phyloP scores from a whole-genome alignment of 2,329 filamentous ascomycete genomes.

The Fusarium dlaminii region DNA sequence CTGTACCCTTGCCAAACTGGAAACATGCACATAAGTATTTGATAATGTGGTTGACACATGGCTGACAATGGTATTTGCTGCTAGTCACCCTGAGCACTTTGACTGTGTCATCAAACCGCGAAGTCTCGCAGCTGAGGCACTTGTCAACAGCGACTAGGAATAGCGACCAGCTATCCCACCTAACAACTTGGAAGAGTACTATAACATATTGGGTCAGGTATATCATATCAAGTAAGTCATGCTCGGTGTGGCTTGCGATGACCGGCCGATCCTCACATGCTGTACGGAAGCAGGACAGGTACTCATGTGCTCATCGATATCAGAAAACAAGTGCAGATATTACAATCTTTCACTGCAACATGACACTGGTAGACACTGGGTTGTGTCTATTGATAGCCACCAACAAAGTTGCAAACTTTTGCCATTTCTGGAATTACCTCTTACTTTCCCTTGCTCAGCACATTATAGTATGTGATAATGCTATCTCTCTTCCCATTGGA shows the following conservation, averaged over 20 bases:
- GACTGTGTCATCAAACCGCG: conserved; percentile 41
- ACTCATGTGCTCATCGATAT: not conserved
- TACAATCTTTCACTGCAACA: not conserved
- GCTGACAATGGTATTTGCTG: not conserved
- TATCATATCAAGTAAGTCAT: not conserved
- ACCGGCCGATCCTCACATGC: not conserved
- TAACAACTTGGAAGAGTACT: not conserved
- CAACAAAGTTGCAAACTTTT: not conserved
- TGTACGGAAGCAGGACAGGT: not conserved
- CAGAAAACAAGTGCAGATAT: not conserved
- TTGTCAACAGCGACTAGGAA: conserved; percentile 17
- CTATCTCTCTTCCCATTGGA: not conserved
- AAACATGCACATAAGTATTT: not conserved
- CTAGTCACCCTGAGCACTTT: conserved; percentile 47
- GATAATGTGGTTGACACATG: not conserved
- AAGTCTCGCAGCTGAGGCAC: conserved; percentile 15
- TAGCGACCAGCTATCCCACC: not conserved
- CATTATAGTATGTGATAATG: not conserved
- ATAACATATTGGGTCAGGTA: not conserved
- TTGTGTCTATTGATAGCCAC: not conserved
- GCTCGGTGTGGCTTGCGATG: not conserved
- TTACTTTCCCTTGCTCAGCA: not conserved
- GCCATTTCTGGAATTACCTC: not conserved
- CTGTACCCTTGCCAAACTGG: not conserved
- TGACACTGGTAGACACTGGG: not conserved